Evolutionary conservation across 2,329 filamentous ascomycete genomes (phyloP).

Genomic region (Colletotrichum simmondsii): DNA sequence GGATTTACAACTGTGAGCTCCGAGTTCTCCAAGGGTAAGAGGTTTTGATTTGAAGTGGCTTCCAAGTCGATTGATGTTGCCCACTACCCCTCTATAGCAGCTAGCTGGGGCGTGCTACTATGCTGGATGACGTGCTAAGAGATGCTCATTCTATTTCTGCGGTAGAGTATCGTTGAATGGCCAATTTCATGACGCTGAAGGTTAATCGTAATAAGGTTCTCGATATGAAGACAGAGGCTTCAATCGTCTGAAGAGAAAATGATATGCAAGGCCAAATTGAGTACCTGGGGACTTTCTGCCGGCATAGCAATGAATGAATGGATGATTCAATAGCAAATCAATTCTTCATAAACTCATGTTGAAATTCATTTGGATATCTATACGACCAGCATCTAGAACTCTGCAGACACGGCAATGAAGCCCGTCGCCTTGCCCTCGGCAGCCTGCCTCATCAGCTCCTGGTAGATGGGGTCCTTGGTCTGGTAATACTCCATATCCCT

Average conservation of each 20-base stretch:
- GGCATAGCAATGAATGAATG: not conserved
- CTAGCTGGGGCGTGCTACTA: too few species aligned
- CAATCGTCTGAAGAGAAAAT: not conserved
- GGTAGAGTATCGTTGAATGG: too few species aligned
- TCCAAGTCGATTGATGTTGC: too few species aligned
- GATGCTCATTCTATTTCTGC: too few species aligned
- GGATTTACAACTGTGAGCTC: too few species aligned
- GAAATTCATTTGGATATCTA: not conserved
- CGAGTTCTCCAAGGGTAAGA: too few species aligned
- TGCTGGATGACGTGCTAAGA: too few species aligned
- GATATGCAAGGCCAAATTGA: not conserved
- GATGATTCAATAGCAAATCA: not conserved
- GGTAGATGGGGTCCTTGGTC: constrained; percentile 28
- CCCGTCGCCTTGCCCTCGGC: constrained; percentile 29
- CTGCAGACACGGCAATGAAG: constrained; percentile 18
- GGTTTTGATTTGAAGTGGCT: too few species aligned
- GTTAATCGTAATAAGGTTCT: too few species aligned
- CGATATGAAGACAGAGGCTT: too few species aligned
- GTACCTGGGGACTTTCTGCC: not conserved
- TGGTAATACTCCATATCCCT: constrained; percentile 34
- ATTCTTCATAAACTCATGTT: not conserved
- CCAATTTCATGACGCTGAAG: too few species aligned
- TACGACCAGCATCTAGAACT: constrained; percentile 3
- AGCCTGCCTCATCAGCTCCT: constrained; percentile 30
- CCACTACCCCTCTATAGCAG: too few species aligned